Evolutionary conservation across 2,329 filamentous ascomycete species (phyloP).

Genomic region (Ascochyta clinopodiicola): DNA sequence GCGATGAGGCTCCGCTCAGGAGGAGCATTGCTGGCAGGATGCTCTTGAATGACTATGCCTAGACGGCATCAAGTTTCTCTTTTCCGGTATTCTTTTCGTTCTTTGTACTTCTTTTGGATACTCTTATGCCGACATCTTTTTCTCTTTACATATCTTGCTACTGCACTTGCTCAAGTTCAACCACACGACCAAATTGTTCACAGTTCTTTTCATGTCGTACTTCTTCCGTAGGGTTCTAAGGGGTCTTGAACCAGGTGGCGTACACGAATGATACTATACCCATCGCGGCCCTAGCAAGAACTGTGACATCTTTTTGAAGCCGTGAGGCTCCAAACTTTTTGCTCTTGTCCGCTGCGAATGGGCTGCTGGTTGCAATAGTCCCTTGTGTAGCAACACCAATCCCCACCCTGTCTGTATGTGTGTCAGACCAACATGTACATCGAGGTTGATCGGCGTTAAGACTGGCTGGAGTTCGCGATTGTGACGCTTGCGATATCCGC

Average conservation of each 20-base stretch:
- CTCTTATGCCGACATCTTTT: not conserved
- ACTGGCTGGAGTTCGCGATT: not conserved
- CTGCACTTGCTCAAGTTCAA: too few species aligned
- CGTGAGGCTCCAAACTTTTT: not conserved
- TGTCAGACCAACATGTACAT: not conserved
- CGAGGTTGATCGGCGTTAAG: not conserved
- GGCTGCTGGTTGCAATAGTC: not conserved
- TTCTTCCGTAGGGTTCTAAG: too few species aligned
- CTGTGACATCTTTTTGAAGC: not conserved
- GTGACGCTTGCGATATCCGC: not conserved
- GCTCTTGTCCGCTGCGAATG: not conserved
- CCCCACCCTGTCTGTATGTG: constrained; percentile 2
- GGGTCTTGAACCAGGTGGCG: too few species aligned
- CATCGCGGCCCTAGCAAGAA: not conserved
- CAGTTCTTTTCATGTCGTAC: too few species aligned
- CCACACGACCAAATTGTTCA: too few species aligned
- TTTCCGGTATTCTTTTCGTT: not conserved
- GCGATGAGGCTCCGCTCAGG: constrained; percentile 25
- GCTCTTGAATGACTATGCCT: constrained; percentile 5
- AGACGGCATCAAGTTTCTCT: not conserved
- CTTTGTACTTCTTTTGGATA: not conserved
- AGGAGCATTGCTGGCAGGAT: constrained; percentile 32
- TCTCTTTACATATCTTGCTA: too few species aligned
- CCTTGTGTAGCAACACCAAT: not conserved
- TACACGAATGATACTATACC: too few species aligned